phyloP scores from a whole-genome alignment of 768 basidiomycete genomes.

The Phaeolepiota aurea region DNA sequence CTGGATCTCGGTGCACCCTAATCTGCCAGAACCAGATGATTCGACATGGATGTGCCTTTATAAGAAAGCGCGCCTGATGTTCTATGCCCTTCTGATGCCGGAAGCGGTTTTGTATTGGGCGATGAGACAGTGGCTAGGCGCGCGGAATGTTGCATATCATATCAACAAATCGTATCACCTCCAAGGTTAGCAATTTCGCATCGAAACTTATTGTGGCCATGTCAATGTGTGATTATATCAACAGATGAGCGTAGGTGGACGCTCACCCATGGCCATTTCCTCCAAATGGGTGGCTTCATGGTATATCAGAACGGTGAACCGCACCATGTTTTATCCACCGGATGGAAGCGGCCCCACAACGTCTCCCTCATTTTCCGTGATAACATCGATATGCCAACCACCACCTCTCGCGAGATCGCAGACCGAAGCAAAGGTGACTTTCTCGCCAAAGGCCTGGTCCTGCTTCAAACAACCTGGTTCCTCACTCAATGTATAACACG shows the following conservation, averaged over 20 bases:
- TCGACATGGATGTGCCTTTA: not conserved
- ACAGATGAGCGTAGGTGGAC: conserved; percentile 9
- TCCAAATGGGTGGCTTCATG: conserved; percentile 21
- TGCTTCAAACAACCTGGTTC: conserved; percentile 20
- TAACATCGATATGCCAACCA: not conserved
- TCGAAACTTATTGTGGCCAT: not conserved
- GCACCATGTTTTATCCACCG: not conserved
- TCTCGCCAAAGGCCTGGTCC: conserved; percentile 15
- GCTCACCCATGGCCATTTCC: conserved; percentile 14
- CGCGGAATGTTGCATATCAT: conserved; percentile 2
- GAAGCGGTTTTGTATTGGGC: conserved; percentile 11
- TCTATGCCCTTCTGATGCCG: conserved; percentile 9
- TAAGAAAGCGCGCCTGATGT: conserved; percentile 5
- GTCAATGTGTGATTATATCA: not conserved
- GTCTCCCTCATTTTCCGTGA: not conserved
- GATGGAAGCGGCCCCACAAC: not conserved
- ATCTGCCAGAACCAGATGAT: conserved; percentile 8
- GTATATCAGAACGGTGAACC: not conserved
- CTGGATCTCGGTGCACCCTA: conserved; percentile 12
- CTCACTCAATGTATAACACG: conserved; percentile 12
- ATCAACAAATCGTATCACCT: not conserved
- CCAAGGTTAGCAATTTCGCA: not conserved
- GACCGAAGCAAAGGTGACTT: conserved; percentile 18
- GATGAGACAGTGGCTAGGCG: conserved; percentile 9
- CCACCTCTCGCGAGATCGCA: conserved; percentile 10